A percentile compares a stretch with the other conserved stretches of the same genome.
Evolutionary conservation across 345 rosid species (phyloP).

Genomic region (Nasturtium officinale): DNA sequence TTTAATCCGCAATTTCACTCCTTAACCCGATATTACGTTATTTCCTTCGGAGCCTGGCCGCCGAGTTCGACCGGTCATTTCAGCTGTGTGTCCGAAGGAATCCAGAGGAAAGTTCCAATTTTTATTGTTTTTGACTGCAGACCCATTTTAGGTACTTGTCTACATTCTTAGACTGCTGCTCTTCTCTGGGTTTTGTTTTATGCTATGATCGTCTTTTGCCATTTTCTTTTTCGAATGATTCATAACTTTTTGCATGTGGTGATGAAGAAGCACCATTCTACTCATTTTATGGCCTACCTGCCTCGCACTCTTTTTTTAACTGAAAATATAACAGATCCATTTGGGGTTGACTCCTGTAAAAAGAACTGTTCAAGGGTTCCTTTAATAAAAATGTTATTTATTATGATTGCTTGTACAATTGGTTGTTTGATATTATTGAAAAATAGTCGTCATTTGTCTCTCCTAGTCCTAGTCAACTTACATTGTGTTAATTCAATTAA

Average conservation of each 20-base stretch:
- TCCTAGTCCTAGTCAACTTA: constrained; percentile 16
- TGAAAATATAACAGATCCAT: constrained; percentile 7
- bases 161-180: constrained; percentile 6
- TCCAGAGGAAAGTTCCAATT: neutral
- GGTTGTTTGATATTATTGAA: constrained; percentile 9
- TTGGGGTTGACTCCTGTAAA: constrained; percentile 5
- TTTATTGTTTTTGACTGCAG: neutral
- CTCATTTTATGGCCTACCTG: constrained; percentile 2
- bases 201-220: constrained; percentile 11
- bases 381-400: neutral
- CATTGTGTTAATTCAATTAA: neutral
- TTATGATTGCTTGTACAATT: neutral
- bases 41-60: constrained; percentile 34
- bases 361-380: neutral
- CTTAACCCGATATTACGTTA: neutral
- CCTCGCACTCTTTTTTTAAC: neutral
- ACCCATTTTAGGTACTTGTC: constrained; percentile 25
- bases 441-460: neutral
- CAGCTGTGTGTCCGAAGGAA: constrained; percentile 33
- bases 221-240: neutral
- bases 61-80: constrained; percentile 30
- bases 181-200: constrained; percentile 6
- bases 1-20: constrained; percentile 30
- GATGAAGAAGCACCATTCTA: constrained; percentile 4
- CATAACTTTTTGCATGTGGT: constrained; percentile 14